Evolutionary conservation across 2,329 filamentous ascomycete species (phyloP), one percentile per base, ranked within the genome.

Genomic region (Eurotiales sp.): DNA sequence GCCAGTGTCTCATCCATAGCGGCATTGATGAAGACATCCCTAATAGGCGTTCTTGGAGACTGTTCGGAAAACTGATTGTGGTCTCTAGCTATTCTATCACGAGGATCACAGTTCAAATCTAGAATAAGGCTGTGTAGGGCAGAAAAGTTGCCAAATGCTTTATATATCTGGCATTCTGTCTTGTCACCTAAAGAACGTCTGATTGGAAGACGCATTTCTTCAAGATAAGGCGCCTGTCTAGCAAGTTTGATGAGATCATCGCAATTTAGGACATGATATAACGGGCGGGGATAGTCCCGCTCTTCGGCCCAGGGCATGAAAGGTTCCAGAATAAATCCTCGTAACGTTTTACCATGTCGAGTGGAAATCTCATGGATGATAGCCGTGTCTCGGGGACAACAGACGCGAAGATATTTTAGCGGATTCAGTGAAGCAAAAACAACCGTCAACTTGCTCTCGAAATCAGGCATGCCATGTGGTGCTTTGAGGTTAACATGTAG

Each of bases 111-210:
- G 44, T 46, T 32, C n/a, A 46, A 8, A 12, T 46, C 44, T 46
- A 25, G 17, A 36, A 55, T 36, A 12, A 58, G 51, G 14, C 23
- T 56, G 15, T 51, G 12, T 17, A 58, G 54, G 12, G 36, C 48
- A 14, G 30, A 15, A 27, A 58, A 52, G 12, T n/a, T 39, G 5
- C 54, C 50, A 2, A 56, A 8, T 12, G 54, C 52, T 44, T 51
- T 42, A 50, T 56, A 58, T 8, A 56, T 15, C 11, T 56, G 40
- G 17, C 54, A 58, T 42, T 56, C 52, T 51, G 19, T 37, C 40
- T 46, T 29, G 36, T n/a, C 36, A 19, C 52, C 52, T 34, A 46
- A 34, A 4, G 50, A 54, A 40, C 56, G 27, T 48, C 39, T 50
- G 12, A 53, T 42, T 3, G 36, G 51, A 47, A 55, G 34, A 21